A percentile compares a stretch with the other conserved stretches of the same genome.
Evolutionary conservation across 2,329 filamentous ascomycete species (phyloP).

Genomic region (Scorias spongiosa): DNA sequence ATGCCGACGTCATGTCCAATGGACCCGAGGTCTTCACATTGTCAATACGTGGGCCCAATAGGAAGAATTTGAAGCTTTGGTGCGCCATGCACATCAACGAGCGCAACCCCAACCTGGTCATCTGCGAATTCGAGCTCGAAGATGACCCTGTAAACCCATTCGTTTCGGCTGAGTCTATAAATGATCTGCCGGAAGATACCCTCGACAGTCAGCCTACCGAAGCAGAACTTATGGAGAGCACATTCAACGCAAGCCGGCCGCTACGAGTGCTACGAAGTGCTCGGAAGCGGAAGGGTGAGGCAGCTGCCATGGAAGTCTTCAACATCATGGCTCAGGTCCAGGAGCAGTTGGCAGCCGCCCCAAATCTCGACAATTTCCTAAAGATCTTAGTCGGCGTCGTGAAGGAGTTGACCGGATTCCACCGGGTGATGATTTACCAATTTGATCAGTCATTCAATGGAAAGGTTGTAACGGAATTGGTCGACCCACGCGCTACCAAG

Average conservation of each 20-base stretch:
- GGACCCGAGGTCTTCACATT: conserved; percentile 79
- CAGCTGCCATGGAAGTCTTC: conserved; percentile 77
- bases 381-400: conserved; percentile 74
- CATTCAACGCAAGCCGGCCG: conserved; percentile 58
- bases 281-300: conserved; percentile 59
- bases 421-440: conserved; percentile 86
- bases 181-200: conserved; percentile 56
- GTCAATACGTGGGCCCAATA: conserved; percentile 46
- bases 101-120: conserved; percentile 51
- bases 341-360: conserved; percentile 63
- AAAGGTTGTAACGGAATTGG: conserved; percentile 72
- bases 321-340: conserved; percentile 87
- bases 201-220: conserved; percentile 55
- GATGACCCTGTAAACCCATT: conserved; percentile 57
- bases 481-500: conserved; percentile 63
- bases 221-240: conserved; percentile 63
- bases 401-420: conserved; percentile 80
- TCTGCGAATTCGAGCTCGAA: conserved; percentile 81
- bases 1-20: conserved; percentile 56
- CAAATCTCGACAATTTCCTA: conserved; percentile 55
- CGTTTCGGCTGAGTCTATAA: conserved; percentile 42
- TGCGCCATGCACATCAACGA: conserved; percentile 70
- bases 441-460: conserved; percentile 75
- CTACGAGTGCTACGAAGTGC: conserved; percentile 63
- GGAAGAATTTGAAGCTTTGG: conserved; percentile 56